Percentiles rank a stretch among this genome's conserved stretches.
phyloP scores from a whole-genome alignment of 352 stramenopile genomes.

The Phytophthora palmivora region DNA sequence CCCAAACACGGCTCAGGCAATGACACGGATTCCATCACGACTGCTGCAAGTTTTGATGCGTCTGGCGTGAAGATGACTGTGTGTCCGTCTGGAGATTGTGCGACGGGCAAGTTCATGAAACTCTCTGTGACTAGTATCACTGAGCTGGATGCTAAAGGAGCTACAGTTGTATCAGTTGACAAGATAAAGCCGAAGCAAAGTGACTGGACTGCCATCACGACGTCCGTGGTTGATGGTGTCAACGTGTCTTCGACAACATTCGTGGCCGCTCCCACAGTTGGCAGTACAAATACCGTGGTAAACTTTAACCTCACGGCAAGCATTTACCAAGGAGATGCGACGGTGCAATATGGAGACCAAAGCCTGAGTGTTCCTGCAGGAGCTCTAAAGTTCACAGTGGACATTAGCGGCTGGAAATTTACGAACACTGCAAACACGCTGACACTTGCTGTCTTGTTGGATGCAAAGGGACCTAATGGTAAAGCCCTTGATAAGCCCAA shows the following conservation, averaged over 20 bases:
- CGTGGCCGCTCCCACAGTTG: constrained; percentile 24
- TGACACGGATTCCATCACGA: constrained; percentile 33
- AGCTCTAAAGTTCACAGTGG: constrained; percentile 52
- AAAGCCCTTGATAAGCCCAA: constrained; percentile 11
- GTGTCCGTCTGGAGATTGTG: constrained; percentile 61
- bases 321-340: constrained; percentile 41
- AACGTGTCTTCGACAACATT: constrained; percentile 38
- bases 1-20: not conserved
- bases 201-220: constrained; percentile 38
- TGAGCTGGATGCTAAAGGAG: constrained; percentile 28
- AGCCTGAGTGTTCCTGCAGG: constrained; percentile 41
- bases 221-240: constrained; percentile 16
- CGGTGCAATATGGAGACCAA: constrained; percentile 43
- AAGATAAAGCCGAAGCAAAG: constrained; percentile 36
- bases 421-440: constrained; percentile 24
- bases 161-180: constrained; percentile 9
- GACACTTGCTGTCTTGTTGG: constrained; percentile 40
- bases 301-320: constrained; percentile 46
- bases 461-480: constrained; percentile 31
- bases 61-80: constrained; percentile 46
- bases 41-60: constrained; percentile 41
- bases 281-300: not conserved
- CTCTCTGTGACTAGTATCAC: constrained; percentile 55
- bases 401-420: constrained; percentile 45
- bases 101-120: constrained; percentile 94